phyloP scores from a whole-genome alignment of 2,329 filamentous ascomycete genomes.

The Thielaviopsis ethacetica region DNA sequence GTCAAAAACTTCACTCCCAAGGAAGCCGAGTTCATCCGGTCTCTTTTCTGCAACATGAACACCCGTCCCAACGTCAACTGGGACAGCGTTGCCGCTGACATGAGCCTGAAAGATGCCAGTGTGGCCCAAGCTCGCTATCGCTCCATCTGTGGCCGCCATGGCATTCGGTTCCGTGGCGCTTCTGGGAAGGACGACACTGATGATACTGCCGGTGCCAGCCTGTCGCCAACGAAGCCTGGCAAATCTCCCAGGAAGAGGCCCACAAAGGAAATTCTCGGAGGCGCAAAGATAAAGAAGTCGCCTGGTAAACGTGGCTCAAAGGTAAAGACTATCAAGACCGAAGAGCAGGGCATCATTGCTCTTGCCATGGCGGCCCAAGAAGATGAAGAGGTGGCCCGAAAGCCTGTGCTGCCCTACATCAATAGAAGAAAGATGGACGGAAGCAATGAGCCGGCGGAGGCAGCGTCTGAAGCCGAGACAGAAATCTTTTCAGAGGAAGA shows the following conservation, averaged over 20 bases:
- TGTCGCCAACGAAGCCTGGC: background rate
- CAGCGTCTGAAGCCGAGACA: background rate
- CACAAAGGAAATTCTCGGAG: background rate
- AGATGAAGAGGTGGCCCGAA: background rate
- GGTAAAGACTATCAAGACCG: background rate
- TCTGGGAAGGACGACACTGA: background rate
- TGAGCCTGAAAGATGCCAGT: constrained; percentile 23
- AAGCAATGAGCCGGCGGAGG: background rate
- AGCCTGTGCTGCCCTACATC: background rate
- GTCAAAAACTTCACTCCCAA: background rate
- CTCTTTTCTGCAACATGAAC: constrained; percentile 24
- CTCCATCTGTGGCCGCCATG: background rate
- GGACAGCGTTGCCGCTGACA: constrained; percentile 21
- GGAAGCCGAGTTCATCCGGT: background rate
- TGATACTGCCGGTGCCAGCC: background rate
- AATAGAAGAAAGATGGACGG: background rate
- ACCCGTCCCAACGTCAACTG: constrained; percentile 26
- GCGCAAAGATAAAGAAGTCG: background rate
- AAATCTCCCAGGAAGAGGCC: background rate
- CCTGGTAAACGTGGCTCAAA: background rate
- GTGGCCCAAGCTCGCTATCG: background rate
- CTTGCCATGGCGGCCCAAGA: too few relatives aligned
- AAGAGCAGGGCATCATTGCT: background rate
- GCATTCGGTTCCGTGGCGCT: background rate
- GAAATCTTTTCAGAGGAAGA: background rate